Conservation (phyloP, 192 early-diverging fungal species). For the Backusella australiensis region DNA sequence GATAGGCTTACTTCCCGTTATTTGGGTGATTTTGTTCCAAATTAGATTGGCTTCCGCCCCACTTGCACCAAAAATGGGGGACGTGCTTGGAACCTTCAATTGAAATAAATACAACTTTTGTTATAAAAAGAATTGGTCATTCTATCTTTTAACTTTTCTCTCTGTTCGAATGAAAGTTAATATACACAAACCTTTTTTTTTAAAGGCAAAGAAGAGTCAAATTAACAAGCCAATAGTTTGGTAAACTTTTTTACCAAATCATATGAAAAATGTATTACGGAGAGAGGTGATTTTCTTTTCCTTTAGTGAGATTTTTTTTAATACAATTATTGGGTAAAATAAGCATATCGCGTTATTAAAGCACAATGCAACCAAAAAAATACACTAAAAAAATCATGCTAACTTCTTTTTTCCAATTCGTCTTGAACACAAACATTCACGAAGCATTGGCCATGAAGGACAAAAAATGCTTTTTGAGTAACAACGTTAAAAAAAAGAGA, state of each 20-base stretch:
- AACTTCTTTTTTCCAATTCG: background rate
- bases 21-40: background rate
- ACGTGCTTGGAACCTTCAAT: background rate
- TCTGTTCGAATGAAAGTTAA: too few species aligned
- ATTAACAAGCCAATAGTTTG: background rate
- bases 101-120: background rate
- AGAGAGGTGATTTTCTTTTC: too few species aligned
- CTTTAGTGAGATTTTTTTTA: background rate
- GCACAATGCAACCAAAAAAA: background rate
- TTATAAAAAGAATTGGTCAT: background rate
- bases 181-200: too few species aligned
- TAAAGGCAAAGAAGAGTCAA: background rate
- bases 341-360: background rate
- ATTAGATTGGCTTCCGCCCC: background rate
- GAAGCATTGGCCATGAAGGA: background rate
- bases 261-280: background rate
- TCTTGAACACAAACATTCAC: background rate
- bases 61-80: slow-evolving; percentile 3
- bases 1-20: background rate
- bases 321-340: background rate
- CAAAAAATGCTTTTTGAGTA: background rate
- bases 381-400: background rate
- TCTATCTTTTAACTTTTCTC: background rate
- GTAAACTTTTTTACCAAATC: background rate
- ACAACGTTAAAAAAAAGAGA: background rate